phyloP scores from a whole-genome alignment of 2,329 filamentous ascomycete species.

The Fusarium sp. region DNA sequence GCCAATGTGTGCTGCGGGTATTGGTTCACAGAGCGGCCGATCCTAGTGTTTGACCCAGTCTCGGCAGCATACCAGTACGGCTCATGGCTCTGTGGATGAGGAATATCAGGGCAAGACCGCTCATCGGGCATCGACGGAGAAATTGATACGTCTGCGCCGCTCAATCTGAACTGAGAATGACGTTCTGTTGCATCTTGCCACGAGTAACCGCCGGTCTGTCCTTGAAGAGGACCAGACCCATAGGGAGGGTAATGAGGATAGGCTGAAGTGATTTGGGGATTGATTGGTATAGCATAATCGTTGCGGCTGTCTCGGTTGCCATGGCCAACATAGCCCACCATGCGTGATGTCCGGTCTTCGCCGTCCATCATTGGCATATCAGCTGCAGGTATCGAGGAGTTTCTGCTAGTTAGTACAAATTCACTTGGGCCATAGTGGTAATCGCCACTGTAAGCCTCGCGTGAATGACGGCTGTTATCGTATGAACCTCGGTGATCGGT shows the following conservation, averaged over 20 bases:
- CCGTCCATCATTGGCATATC: conserved; percentile 5
- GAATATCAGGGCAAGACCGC: neutral
- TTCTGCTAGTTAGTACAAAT: conserved; percentile 27
- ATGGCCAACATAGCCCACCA: neutral
- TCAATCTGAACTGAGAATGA: conserved; percentile 3
- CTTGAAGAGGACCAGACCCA: neutral
- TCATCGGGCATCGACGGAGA: conserved; percentile 2
- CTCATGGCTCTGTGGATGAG: conserved; percentile 21
- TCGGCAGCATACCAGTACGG: conserved; percentile 29
- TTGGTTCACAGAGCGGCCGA: conserved; percentile 27
- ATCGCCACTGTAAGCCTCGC: conserved; percentile 3
- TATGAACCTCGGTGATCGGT: conserved; percentile 34
- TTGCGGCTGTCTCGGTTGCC: conserved; percentile 7
- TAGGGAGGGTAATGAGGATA: conserved; percentile 1
- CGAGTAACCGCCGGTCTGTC: conserved; percentile 6
- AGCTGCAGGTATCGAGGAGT: neutral
- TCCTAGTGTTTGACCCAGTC: conserved; percentile 21
- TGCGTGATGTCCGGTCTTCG: neutral
- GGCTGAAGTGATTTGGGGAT: conserved; percentile 7
- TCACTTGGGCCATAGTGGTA: conserved; percentile 13
- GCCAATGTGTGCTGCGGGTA: conserved; percentile 23
- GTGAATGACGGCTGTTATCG: conserved; percentile 20
- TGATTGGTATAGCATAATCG: neutral
- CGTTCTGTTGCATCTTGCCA: conserved; percentile 9
- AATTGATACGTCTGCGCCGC: conserved; percentile 2